Evolutionary conservation across 106 monocot genomes (phyloP).

Genomic region (Apostasia ramifera): DNA sequence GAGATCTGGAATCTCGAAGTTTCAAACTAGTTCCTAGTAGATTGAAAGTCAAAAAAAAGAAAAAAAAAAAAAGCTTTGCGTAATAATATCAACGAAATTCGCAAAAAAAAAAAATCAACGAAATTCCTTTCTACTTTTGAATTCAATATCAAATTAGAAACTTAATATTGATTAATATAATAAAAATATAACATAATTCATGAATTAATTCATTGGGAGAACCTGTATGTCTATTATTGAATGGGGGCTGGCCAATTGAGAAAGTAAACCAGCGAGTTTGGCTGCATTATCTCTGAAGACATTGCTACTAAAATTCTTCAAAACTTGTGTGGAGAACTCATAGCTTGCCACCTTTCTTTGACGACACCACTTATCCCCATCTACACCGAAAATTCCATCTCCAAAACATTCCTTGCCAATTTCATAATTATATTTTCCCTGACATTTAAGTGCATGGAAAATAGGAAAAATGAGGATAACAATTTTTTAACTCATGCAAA

Average conservation of each 20-base stretch:
- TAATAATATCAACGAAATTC: not conserved
- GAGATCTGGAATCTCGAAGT: not conserved
- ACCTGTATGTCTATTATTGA: slow-evolving; percentile 42
- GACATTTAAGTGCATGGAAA: too few relatives aligned
- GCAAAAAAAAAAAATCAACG: not conserved
- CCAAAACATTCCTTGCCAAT: too few relatives aligned
- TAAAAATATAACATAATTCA: not conserved
- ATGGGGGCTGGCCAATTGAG: slow-evolving; percentile 10
- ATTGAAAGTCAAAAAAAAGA: too few relatives aligned
- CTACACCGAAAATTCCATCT: too few relatives aligned
- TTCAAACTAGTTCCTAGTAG: too few relatives aligned
- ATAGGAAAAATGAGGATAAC: too few relatives aligned
- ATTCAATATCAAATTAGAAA: not conserved
- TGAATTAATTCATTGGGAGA: not conserved
- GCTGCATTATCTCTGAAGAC: slow-evolving; percentile 35
- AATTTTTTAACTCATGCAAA: too few relatives aligned
- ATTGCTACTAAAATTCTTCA: slow-evolving; percentile 31
- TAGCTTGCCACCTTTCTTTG: too few relatives aligned
- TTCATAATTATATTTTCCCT: too few relatives aligned
- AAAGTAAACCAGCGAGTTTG: slow-evolving; percentile 28
- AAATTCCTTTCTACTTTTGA: not conserved
- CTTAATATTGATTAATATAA: not conserved
- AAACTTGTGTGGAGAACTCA: slow-evolving; percentile 38
- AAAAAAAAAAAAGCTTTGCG: not conserved
- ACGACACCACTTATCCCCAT: too few relatives aligned